These are phyloP conservation scores for Suillus discolor DNA, from an alignment of 768 basidiomycete species.

Conservation along the genomic window DNA sequence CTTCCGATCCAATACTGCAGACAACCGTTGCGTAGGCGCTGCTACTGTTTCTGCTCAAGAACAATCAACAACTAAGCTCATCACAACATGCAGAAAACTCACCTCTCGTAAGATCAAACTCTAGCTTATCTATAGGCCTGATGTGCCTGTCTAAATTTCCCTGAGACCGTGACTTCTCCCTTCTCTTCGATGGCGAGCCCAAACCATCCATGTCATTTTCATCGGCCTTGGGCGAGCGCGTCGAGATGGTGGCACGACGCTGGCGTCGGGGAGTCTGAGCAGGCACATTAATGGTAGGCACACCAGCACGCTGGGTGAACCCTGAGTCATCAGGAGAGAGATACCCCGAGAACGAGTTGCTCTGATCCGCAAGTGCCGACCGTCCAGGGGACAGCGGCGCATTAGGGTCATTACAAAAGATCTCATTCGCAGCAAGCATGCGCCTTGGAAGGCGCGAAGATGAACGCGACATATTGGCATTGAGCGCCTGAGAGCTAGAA, in stretches of 20 bases:
- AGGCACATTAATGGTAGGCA: conserved; percentile 21
- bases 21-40: conserved; percentile 55
- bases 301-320: conserved; percentile 15
- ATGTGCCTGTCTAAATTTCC: conserved; percentile 69
- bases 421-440: conserved; percentile 67
- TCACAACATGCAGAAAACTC: conserved; percentile 24
- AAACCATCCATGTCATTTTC: conserved; percentile 36
- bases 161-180: conserved; percentile 68
- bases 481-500: conserved; percentile 40
- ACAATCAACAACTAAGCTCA: conserved; percentile 6
- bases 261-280: conserved; percentile 37
- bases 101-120: conserved; percentile 68
- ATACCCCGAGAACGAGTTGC: conserved; percentile 24
- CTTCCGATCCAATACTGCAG: conserved; percentile 67
- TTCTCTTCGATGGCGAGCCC: conserved; percentile 61
- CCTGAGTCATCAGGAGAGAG: conserved; percentile 22
- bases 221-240: conserved; percentile 51
- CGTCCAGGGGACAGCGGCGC: conserved; percentile 26
- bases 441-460: conserved; percentile 63
- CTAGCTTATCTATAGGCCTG: conserved; percentile 62
- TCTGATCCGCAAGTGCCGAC: conserved; percentile 17
- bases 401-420: conserved; percentile 45
- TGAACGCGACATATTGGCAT: conserved; percentile 19
- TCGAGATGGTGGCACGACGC: conserved; percentile 68
- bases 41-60: conserved; percentile 34